Evolutionary conservation across 352 stramenopile genomes (phyloP).

Genomic region (Plasmopara halstedii): DNA sequence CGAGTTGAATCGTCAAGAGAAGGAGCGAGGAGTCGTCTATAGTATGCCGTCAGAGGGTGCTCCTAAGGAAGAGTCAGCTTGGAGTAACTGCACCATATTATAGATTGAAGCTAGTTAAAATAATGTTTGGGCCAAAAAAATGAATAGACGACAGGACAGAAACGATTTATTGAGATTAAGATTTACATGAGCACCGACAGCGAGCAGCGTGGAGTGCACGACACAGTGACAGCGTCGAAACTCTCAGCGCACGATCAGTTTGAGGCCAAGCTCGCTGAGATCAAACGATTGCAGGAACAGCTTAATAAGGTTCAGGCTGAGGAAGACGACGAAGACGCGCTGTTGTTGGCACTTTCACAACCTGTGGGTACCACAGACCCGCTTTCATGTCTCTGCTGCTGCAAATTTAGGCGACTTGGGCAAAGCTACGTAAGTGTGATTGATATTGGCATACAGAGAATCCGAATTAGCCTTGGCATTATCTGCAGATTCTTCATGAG

Average conservation of each 20-base stretch:
- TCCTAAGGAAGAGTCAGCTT: conserved; percentile 18
- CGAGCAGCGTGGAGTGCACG: conserved; percentile 6
- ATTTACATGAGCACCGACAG: conserved; percentile 21
- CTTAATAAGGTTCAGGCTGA: conserved; percentile 13
- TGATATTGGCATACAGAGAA: neutral
- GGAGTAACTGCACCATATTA: conserved; percentile 55
- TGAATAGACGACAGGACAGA: too few relatives aligned
- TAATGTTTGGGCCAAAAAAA: too few relatives aligned
- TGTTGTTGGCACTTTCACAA: conserved; percentile 13
- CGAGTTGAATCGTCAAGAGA: conserved; percentile 17
- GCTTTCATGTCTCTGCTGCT: conserved; percentile 48
- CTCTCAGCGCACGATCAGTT: conserved; percentile 9
- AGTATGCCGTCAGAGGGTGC: conserved; percentile 5
- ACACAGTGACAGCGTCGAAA: neutral
- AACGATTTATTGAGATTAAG: too few relatives aligned
- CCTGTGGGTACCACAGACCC: conserved; percentile 36
- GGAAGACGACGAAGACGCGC: conserved; percentile 20
- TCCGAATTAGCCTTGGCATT: conserved; percentile 2
- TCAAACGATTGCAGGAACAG: conserved; percentile 15
- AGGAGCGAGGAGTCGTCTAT: conserved; percentile 16
- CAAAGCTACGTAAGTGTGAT: conserved; percentile 25
- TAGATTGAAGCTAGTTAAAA: conserved; percentile 16
- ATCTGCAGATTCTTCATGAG: conserved; percentile 43
- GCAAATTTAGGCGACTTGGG: conserved; percentile 47
- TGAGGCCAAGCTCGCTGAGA: conserved; percentile 12